Evolutionary conservation across 2,329 filamentous ascomycete species (phyloP).

Genomic region (Mollisia scopiformis): DNA sequence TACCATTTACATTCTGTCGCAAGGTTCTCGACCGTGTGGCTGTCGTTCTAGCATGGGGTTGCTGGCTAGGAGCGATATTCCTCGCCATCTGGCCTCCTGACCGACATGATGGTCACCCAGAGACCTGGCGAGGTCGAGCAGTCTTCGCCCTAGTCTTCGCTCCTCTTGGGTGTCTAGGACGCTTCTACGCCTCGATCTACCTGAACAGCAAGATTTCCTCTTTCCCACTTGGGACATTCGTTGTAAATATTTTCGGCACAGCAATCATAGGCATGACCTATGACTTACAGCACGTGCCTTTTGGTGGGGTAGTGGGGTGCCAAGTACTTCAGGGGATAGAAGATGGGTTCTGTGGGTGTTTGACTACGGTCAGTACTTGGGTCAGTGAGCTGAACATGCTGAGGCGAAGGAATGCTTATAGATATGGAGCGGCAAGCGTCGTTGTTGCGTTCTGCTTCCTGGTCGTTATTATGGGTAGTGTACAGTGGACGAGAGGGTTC

Average conservation of each 20-base stretch:
- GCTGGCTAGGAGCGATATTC: constrained; percentile 78
- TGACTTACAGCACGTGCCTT: constrained; percentile 72
- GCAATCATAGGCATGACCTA: constrained; percentile 74
- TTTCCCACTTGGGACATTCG: constrained; percentile 87
- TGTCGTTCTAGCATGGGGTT: constrained; percentile 68
- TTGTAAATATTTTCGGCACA: constrained; percentile 79
- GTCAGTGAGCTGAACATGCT: constrained; percentile 61
- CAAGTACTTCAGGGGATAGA: constrained; percentile 69
- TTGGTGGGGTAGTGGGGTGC: constrained; percentile 61
- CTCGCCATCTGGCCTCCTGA: constrained; percentile 74
- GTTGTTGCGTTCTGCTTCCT: constrained; percentile 58
- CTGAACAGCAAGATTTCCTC: constrained; percentile 69
- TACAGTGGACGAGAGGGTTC: constrained; percentile 70
- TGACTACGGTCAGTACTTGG: constrained; percentile 71
- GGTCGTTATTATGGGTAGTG: constrained; percentile 74
- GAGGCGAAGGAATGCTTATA: constrained; percentile 61
- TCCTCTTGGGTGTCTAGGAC: constrained; percentile 74
- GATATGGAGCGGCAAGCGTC: constrained; percentile 68
- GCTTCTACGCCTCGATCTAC: constrained; percentile 72
- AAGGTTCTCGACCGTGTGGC: constrained; percentile 64
- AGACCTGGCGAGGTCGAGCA: constrained; percentile 75
- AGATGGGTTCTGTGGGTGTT: constrained; percentile 69
- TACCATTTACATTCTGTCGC: constrained; percentile 60
- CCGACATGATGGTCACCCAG: constrained; percentile 42
- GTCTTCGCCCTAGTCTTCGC: constrained; percentile 82